Conservation (phyloP, 495 filamentous ascomycete species). For the Pyrenula aspistea region DNA sequence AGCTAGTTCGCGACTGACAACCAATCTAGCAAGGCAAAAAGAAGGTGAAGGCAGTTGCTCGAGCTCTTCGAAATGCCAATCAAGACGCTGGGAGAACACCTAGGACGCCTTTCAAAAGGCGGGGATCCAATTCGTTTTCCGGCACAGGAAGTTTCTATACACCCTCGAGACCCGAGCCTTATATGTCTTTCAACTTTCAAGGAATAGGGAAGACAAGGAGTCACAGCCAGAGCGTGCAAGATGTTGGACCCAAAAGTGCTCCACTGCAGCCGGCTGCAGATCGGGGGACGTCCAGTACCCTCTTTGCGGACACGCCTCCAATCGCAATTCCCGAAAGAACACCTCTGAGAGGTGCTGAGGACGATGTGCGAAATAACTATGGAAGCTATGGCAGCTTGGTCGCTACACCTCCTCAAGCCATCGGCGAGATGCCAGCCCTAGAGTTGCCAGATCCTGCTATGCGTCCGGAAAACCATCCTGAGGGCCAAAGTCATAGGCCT, state of each 20-base stretch:
- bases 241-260: neutral
- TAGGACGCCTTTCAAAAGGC: constrained; percentile 7
- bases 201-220: neutral
- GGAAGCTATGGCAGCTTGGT: constrained; percentile 68
- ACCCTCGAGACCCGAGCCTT: neutral
- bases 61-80: constrained; percentile 49
- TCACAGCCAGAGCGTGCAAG: neutral
- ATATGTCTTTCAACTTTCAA: neutral
- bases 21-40: constrained; percentile 65
- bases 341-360: neutral
- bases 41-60: constrained; percentile 68
- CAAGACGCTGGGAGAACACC: constrained; percentile 39
- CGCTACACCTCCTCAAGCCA: constrained; percentile 41
- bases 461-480: constrained; percentile 17
- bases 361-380: constrained; percentile 5
- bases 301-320: constrained; percentile 7
- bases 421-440: constrained; percentile 33
- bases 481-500: constrained; percentile 14
- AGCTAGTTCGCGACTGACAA: too few relatives aligned
- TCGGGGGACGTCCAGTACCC: neutral
- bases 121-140: constrained; percentile 5
- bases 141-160: neutral
- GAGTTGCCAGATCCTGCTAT: constrained; percentile 70
- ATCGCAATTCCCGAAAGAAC: constrained; percentile 9
- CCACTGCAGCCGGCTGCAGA: too few relatives aligned